phyloP scores from a whole-genome alignment of 2,329 filamentous ascomycete species.

The Trichoderma sp. region DNA sequence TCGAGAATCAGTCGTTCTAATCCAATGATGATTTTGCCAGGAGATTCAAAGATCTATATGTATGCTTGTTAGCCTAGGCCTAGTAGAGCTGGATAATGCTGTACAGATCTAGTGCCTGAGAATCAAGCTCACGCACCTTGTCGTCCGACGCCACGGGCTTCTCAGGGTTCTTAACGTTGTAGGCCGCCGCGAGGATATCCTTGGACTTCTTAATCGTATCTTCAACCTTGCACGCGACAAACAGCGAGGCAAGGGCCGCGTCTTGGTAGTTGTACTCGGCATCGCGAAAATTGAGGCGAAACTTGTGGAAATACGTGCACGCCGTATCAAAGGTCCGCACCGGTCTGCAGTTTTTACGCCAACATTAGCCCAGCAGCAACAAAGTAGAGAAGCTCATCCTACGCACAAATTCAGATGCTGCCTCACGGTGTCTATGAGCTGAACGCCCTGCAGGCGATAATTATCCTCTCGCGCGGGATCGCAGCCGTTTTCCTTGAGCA shows the following conservation, averaged over 20 bases:
- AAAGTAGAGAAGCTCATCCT: neutral
- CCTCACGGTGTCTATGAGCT: slow-evolving; percentile 85
- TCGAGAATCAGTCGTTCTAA: slow-evolving; percentile 93
- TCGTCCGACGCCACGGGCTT: slow-evolving; percentile 79
- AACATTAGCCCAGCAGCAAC: neutral
- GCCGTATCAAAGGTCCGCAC: slow-evolving; percentile 92
- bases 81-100: neutral
- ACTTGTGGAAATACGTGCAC: slow-evolving; percentile 90
- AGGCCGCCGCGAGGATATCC: slow-evolving; percentile 88
- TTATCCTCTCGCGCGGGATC: slow-evolving; percentile 79
- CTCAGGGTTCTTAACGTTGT: slow-evolving; percentile 75
- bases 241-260: slow-evolving; percentile 83
- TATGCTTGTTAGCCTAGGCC: neutral
- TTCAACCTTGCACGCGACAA: slow-evolving; percentile 95
- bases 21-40: slow-evolving; percentile 80
- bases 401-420: slow-evolving; percentile 77
- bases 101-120: neutral
- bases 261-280: slow-evolving; percentile 85
- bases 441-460: slow-evolving; percentile 81
- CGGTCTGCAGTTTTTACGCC: slow-evolving; percentile 57
- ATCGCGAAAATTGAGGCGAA: slow-evolving; percentile 83
- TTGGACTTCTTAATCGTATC: slow-evolving; percentile 96
- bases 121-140: slow-evolving; percentile 57
- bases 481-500: slow-evolving; percentile 69
- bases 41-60: slow-evolving; percentile 74